Conservation (phyloP, 2,329 filamentous ascomycete species). For the Botrytis medusae region DNA sequence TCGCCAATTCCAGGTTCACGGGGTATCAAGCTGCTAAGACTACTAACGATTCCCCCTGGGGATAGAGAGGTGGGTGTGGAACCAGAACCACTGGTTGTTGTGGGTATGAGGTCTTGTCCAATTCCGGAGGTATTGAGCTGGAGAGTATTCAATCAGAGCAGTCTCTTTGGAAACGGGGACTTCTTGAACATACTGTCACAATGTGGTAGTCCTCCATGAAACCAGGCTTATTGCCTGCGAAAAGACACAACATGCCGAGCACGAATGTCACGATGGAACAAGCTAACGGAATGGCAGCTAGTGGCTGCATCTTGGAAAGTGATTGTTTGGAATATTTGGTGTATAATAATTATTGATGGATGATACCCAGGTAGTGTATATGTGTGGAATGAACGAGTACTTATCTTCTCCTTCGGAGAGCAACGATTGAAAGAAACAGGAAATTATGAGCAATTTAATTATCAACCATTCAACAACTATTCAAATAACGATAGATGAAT, state of each 20-base stretch:
- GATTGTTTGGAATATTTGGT: neutral
- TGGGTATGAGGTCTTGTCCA: constrained; percentile 42
- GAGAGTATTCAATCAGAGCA: constrained; percentile 18
- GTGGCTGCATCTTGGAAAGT: constrained; percentile 44
- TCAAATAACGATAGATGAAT: neutral
- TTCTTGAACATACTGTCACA: constrained; percentile 48
- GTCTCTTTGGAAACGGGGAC: neutral
- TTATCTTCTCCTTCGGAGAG: neutral
- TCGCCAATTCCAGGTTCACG: constrained; percentile 40
- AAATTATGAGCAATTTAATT: neutral
- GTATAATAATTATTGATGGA: neutral
- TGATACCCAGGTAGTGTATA: neutral
- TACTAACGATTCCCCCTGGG: constrained; percentile 39
- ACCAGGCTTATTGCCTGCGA: constrained; percentile 56
- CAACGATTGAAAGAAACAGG: neutral
- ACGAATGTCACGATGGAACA: constrained; percentile 55
- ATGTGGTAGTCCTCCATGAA: constrained; percentile 59
- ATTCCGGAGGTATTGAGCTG: constrained; percentile 58
- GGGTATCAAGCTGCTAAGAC: constrained; percentile 43
- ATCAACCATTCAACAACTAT: neutral
- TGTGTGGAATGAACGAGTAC: neutral
- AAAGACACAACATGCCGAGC: constrained; percentile 59
- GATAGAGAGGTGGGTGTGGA: constrained; percentile 37
- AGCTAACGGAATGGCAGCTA: constrained; percentile 50
- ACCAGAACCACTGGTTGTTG: constrained; percentile 29